Evolutionary conservation across 2,329 filamentous ascomycete genomes (phyloP), one percentile per base, ranked within the genome.

Genomic region (Ophiobolus disseminans): DNA sequence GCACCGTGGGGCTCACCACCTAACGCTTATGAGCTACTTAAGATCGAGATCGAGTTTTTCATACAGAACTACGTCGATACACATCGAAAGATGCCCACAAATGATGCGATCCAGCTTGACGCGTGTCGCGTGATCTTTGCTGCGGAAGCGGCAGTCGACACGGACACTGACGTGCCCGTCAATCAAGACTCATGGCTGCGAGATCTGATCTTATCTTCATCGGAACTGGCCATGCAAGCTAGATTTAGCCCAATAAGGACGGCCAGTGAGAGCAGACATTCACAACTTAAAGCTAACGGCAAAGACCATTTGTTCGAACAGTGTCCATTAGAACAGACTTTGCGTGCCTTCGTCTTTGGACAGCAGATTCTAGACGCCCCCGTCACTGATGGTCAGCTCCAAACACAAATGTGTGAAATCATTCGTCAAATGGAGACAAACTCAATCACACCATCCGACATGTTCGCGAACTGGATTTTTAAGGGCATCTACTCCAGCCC

Each of bases 101-200:
- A 65, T 9, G 44, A 62, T 8, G 49, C 47, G 4, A 63, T 66
- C 34, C 63, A 65, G 34, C 50, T 60, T 21, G 63, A 66, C 30
- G 63, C 62, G 1, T 66, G 63, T 21, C 61, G 63, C 14, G 59
- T 66, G 17, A 59, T 66, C n/a, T 65, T 64, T 26, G 59, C 60
- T 9, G 56, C 60, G 0, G 63, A 65, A n/a, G 48, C 52, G 1
- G 36, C 45, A 4, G 50, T 50, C 3, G 28, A 32, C 14, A 37
- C 38, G 16, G 19, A 42, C n/a, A 37, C 39, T 16, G 16, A 25
- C 23, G 22, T 9, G 26, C 17, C 22, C 16, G 35, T 32, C 17
- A 43, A 57, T 11, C 26, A 53, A 2, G 30, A 49, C 1, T 65
- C 63, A 6, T 66, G 61, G 63, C 45, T 66, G 6, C 55, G 63